These are phyloP conservation scores for Cladosporium sp. DNA, from an alignment of 2,329 filamentous ascomycete genomes.

Conservation along the genomic window DNA sequence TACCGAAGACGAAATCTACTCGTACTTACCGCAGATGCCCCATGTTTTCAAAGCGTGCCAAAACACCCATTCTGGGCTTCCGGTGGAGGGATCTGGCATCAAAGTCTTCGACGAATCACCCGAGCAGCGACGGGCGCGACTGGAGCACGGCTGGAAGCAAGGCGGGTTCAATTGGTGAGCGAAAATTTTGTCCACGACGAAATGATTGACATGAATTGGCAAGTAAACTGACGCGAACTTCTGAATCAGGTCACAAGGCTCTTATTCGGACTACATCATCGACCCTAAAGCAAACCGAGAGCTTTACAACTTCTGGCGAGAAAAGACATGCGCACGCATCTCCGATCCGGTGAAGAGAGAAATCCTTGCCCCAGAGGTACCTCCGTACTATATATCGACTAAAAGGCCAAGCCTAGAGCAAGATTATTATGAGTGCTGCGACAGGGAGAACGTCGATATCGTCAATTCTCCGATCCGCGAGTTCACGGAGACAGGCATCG, in stretches of 20 bases:
- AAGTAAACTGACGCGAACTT: too few species aligned
- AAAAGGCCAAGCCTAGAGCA: slow-evolving; percentile 48
- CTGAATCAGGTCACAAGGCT: slow-evolving; percentile 23
- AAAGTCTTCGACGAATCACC: neutral
- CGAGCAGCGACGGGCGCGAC: neutral
- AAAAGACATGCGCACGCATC: slow-evolving; percentile 33
- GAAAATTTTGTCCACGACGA: too few species aligned
- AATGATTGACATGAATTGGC: too few species aligned
- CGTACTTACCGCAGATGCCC: neutral
- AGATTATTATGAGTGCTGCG: slow-evolving; percentile 49
- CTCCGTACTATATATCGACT: slow-evolving; percentile 45
- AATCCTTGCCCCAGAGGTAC: slow-evolving; percentile 44
- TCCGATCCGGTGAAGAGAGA: slow-evolving; percentile 45
- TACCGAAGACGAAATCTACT: neutral
- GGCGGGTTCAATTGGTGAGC: neutral
- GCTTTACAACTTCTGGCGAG: slow-evolving; percentile 46
- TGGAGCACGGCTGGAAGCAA: neutral
- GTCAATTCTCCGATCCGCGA: slow-evolving; percentile 44
- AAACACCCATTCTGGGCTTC: neutral
- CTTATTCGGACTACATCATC: slow-evolving; percentile 2
- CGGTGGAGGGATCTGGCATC: neutral
- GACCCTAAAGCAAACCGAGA: slow-evolving; percentile 42
- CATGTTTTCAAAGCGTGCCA: neutral
- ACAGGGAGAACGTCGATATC: slow-evolving; percentile 44
- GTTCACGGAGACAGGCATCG: slow-evolving; percentile 46